These are phyloP conservation scores for Ogataea hybrid DNA, from an alignment of 1,139 yeast species.

Conservation along the genomic window DNA sequence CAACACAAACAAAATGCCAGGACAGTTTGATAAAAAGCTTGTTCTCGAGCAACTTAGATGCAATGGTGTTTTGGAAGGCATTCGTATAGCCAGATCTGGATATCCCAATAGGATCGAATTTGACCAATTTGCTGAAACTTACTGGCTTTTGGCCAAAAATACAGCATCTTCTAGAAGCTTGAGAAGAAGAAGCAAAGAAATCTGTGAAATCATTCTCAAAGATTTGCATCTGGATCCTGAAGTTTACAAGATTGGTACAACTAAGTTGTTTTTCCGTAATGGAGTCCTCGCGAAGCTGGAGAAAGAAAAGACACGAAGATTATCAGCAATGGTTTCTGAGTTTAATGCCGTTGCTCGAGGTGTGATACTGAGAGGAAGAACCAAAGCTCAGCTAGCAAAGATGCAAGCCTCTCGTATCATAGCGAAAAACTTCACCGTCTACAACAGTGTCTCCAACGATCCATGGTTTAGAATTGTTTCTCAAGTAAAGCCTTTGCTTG, in stretches of 20 bases:
- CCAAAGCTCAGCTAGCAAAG: slow-evolving; percentile 51
- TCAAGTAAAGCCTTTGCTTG: slow-evolving; percentile 66
- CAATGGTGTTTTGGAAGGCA: slow-evolving; percentile 98
- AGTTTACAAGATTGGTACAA: slow-evolving; percentile 72
- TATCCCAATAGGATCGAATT: slow-evolving; percentile 91
- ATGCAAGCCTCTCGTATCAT: slow-evolving; percentile 72
- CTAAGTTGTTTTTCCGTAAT: slow-evolving; percentile 90
- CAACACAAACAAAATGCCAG: slow-evolving; percentile 71
- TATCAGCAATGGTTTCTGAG: slow-evolving; percentile 53
- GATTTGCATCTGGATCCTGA: slow-evolving; percentile 60
- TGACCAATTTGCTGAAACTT: slow-evolving; percentile 73
- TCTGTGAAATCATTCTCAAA: slow-evolving; percentile 66
- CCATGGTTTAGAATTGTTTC: slow-evolving; percentile 82
- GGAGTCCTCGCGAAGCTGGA: slow-evolving; percentile 91
- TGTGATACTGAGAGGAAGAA: slow-evolving; percentile 50
- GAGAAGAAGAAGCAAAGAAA: slow-evolving; percentile 55
- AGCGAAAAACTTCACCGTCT: slow-evolving; percentile 57
- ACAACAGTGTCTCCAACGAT: slow-evolving; percentile 53
- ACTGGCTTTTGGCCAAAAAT: slow-evolving; percentile 58
- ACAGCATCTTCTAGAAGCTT: slow-evolving; percentile 24
- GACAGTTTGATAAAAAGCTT: slow-evolving; percentile 66
- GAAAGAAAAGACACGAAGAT: slow-evolving; percentile 65
- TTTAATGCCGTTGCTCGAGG: slow-evolving; percentile 77
- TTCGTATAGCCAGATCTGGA: slow-evolving; percentile 94
- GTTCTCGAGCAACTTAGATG: slow-evolving; percentile 91